Base-by-base conservation (phyloP, 768 basidiomycete genomes). In the Termitomyces sp. region DNA sequence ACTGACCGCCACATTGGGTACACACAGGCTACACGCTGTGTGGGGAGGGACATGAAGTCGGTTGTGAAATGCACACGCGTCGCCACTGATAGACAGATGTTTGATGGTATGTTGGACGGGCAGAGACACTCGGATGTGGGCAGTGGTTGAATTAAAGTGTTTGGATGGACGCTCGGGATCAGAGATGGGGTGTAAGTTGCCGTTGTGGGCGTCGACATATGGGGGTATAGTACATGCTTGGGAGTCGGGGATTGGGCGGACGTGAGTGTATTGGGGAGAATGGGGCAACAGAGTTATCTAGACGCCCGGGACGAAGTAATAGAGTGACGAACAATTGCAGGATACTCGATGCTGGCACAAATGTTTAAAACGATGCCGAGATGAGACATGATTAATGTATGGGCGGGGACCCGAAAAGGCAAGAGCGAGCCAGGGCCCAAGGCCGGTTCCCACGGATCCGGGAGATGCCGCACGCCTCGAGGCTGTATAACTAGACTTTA, bases 401-500 rank as follows among this genome's bases (percentile, higher is more conserved):
- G 9, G 10, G 22, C 22, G 14, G 10, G 13, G 5, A 11, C 10
- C 32, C 0, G 2, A 32, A 40, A 56, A 56, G 33, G 47, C 5
- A 10, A 45, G 26, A 46, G 41, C 18, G 35, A 52, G 18, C 36
- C 50, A 43, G 32, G 5, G n/a, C 3, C 20, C 36, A 24, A 22
- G 38, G 30, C 55, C 51, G 51, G 33, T 54, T 54, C 54, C 44
- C 54, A 54, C 44, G 51, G 51, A 14, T 0, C 2, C 24, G 48
- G 54, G 0, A 47, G 3, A 6, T 35, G 45, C 54, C 50, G 47
- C 16, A 30, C 10, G 63, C 65, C 65, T 67, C 59, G 63, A 63
- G 63, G 66, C 61, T 35, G 55, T 38, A 44, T 44, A 56, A 62
- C 49, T 18, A 18, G 35, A 32, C 35, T 56, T 61, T 59, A 57